Conservation (phyloP, 176 grass and related monocot species). For the Oryza brachyantha region DNA sequence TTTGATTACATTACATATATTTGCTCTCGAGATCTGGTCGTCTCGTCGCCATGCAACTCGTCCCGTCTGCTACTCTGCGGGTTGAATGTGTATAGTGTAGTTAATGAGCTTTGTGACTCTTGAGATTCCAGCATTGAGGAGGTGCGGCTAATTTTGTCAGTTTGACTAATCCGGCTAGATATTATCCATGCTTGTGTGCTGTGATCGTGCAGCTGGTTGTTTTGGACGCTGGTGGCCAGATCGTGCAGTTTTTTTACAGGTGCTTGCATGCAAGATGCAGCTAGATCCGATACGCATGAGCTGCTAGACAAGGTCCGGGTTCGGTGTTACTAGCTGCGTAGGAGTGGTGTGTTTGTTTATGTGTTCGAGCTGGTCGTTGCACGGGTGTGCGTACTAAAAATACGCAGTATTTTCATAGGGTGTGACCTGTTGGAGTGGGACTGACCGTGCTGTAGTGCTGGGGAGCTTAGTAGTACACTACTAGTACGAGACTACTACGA, state of each 20-base stretch:
- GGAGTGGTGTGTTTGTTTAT: not conserved
- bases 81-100: not conserved
- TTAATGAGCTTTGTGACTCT: not conserved
- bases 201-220: not conserved
- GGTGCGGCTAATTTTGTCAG: not conserved
- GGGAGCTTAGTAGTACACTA: not conserved
- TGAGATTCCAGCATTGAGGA: not conserved
- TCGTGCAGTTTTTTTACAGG: not conserved
- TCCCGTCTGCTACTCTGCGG: not conserved
- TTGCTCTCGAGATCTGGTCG: not conserved
- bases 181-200: not conserved
- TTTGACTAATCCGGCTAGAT: not conserved
- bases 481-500: not conserved
- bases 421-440: not conserved
- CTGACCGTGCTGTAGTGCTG: no score
- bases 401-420: not conserved
- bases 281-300: slow-evolving; percentile 12
- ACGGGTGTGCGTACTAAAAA: not conserved
- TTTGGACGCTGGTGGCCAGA: not conserved
- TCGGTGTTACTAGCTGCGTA: not conserved
- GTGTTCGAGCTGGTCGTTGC: not conserved
- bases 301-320: not conserved
- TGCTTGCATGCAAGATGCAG: no score
- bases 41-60: not conserved
- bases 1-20: not conserved